Evolutionary conservation across 805 yeast genomes (phyloP).

Genomic region (Candida verbasci): DNA sequence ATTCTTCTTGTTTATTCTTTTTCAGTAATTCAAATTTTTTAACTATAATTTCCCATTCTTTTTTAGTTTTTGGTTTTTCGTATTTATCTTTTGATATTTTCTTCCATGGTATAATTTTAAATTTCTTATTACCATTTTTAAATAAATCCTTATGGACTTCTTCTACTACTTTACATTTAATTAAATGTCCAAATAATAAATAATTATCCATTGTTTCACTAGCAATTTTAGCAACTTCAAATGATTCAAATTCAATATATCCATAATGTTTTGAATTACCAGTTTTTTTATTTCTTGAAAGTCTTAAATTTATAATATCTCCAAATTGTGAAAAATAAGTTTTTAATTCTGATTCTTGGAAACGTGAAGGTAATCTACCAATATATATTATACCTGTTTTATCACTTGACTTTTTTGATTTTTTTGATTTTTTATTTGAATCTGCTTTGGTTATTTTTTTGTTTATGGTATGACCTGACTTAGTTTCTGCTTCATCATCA

Average conservation of each 20-base stretch:
- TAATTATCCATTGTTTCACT: conserved; percentile 96
- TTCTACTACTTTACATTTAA: conserved; percentile 58
- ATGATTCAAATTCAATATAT: conserved; percentile 73
- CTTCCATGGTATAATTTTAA: conserved; percentile 56
- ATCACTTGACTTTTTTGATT: conserved; percentile 11
- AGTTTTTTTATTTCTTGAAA: conserved; percentile 85
- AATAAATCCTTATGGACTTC: conserved; percentile 51
- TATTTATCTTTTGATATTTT: conserved; percentile 48
- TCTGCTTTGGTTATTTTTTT: conserved; percentile 12
- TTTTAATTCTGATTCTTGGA: conserved; percentile 75
- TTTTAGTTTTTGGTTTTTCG: conserved; percentile 54
- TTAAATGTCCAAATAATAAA: conserved; percentile 78
- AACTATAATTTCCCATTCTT: conserved; percentile 52
- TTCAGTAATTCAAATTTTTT: conserved; percentile 40
- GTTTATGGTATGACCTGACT: conserved; percentile 21
- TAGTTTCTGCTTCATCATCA: neutral
- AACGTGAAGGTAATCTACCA: conserved; percentile 90
- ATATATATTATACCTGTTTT: conserved; percentile 74
- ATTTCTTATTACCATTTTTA: conserved; percentile 51
- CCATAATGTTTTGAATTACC: conserved; percentile 92
- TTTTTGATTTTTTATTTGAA: conserved; percentile 7
- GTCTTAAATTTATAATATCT: conserved; percentile 65
- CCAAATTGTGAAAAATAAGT: conserved; percentile 92
- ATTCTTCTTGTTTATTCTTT: conserved; percentile 42
- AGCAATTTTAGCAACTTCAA: conserved; percentile 80